Base-by-base conservation (phyloP, 768 basidiomycete genomes). In the Podaxis pistillaris region DNA sequence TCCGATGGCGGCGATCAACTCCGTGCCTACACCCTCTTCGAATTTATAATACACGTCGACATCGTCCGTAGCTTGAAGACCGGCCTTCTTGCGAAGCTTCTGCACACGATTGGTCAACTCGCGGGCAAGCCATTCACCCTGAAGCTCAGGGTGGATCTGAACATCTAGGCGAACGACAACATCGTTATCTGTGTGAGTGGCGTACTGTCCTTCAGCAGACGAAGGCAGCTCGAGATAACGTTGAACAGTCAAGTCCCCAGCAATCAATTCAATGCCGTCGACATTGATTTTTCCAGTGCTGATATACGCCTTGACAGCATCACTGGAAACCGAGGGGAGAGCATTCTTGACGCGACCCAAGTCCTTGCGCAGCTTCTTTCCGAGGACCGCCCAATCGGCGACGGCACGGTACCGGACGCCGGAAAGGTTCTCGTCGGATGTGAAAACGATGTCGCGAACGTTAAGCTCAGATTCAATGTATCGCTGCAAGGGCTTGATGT, bases 391-490 rank as follows among this genome's bases (percentile, higher is more conserved):
- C 93, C 94, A 98, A 77, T 99, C 97, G 9, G 97, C 96, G 30
- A 89, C 88, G 4, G 89, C 96, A 59, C 87, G 87, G 81, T 98
- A 98, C 64, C 86, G 86, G 67, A 98, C 90, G 24, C 96, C 94
- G 37, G 94, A 93, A 33, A 83, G 74, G 12, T 81, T 76, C 74
- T 98, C 97, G 71, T 97, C 91, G 1, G 90, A 90, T 59, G 89
- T 95, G 82, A 97, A 93, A 64, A 91, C 74, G 68, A 99, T 79
- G 67, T 93, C 88, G 26, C 94, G 93, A 62, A 98, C 87, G 76
- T 99, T 99, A 69, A 99, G 87, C 73, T 99, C 96, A 15, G 94
- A 96, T 68, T 88, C 82, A 68, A 99, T 88, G 78, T 98, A 98
- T 46, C 87, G 82, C 66, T 91, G 88, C 59, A 99, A 82, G 3